Evolutionary conservation across 2,329 filamentous ascomycete species (phyloP).

Genomic region (Bipolaris victoriae): DNA sequence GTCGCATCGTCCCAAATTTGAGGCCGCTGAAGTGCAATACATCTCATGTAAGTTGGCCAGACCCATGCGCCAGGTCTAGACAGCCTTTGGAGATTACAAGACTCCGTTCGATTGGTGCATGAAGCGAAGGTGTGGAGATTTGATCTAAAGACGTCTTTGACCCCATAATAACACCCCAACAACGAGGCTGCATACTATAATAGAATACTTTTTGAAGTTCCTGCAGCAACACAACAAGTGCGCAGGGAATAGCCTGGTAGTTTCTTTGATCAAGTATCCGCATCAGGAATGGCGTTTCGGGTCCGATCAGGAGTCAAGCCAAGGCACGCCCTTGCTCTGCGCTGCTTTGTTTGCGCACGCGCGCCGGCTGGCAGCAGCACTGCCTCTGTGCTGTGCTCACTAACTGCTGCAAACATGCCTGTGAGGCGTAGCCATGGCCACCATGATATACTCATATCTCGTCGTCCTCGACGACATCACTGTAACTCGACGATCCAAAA

Average conservation of each 20-base stretch:
- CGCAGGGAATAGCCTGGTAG: not conserved
- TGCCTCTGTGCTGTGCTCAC: conserved; percentile 1
- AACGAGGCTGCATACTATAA: not conserved
- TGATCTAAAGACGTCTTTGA: not conserved
- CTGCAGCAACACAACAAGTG: too few relatives aligned
- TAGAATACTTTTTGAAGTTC: not conserved
- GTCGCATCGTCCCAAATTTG: not conserved
- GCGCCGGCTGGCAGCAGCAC: conserved; percentile 6
- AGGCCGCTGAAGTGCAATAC: not conserved
- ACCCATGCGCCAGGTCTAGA: not conserved
- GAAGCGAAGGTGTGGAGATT: not conserved
- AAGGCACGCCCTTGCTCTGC: conserved; percentile 15
- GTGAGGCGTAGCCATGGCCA: not conserved
- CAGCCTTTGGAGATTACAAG: not conserved
- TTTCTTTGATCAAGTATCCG: conserved; percentile 10
- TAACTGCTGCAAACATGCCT: conserved; percentile 9
- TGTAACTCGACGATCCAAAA: not conserved
- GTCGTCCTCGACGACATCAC: not conserved
- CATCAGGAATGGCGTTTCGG: conserved; percentile 10
- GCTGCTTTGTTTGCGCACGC: conserved; percentile 24
- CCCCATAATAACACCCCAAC: too few relatives aligned
- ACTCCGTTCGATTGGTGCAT: not conserved
- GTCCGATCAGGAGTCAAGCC: conserved; percentile 6
- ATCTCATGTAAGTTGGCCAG: not conserved
- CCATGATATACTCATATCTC: not conserved